Evolutionary conservation across 179 eudicot genomes (phyloP).

Genomic region (Spinacia oleracea): DNA sequence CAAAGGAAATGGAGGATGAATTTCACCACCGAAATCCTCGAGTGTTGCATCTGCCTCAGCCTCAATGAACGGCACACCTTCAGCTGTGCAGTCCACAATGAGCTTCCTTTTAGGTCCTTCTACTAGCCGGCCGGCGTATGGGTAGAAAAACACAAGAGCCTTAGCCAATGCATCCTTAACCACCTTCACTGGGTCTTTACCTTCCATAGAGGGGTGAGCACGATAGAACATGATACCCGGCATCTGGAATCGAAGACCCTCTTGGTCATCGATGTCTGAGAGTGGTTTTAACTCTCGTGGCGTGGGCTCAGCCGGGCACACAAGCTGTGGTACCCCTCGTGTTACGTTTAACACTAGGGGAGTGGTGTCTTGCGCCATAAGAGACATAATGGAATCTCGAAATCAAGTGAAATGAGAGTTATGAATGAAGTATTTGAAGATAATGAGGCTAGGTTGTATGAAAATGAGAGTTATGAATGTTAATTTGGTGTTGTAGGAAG

Average conservation of each 20-base stretch:
- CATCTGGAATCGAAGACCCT: conserved; percentile 50
- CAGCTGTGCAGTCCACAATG: conserved; percentile 48
- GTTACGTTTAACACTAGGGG: conserved; percentile 19
- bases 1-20: conserved; percentile 54
- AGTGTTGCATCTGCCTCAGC: conserved; percentile 45
- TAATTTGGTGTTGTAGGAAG: too few relatives aligned
- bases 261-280: conserved; percentile 58
- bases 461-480: too few relatives aligned
- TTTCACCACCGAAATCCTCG: conserved; percentile 43
- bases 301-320: conserved; percentile 16
- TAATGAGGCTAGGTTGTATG: too few relatives aligned
- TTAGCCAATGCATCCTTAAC: conserved; percentile 44
- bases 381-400: background rate
- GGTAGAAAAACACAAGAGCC: conserved; percentile 52
- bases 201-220: conserved; percentile 22
- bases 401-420: too few relatives aligned
- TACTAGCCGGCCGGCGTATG: conserved; percentile 48
- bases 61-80: conserved; percentile 54
- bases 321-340: conserved; percentile 1
- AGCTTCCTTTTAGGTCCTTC: conserved; percentile 46
- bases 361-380: conserved; percentile 4
- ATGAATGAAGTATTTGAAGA: too few relatives aligned
- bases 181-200: conserved; percentile 44
- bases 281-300: conserved; percentile 22
- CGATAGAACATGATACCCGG: conserved; percentile 49